These are phyloP conservation scores for Mycena kentingensis DNA, from an alignment of 768 basidiomycete genomes.

Conservation along the genomic window DNA sequence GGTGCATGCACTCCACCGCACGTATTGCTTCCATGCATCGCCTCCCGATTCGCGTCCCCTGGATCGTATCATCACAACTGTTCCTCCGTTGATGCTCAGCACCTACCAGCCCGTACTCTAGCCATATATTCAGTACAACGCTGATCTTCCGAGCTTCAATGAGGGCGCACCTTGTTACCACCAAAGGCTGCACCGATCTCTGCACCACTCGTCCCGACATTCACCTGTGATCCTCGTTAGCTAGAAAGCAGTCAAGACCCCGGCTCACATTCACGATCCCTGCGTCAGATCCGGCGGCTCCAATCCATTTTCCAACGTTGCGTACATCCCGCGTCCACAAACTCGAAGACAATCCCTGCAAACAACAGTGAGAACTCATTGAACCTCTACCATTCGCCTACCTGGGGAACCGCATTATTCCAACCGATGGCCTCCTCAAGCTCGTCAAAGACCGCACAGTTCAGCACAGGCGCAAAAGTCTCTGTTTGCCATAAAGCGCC, in stretches of 20 bases:
- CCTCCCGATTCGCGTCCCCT: slow-evolving; percentile 97
- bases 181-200: slow-evolving; percentile 85
- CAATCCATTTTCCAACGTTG: slow-evolving; percentile 89
- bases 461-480: slow-evolving; percentile 88
- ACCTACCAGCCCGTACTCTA: slow-evolving; percentile 84
- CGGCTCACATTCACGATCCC: slow-evolving; percentile 83
- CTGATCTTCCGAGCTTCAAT: slow-evolving; percentile 17
- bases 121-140: slow-evolving; percentile 13
- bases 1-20: slow-evolving; percentile 90
- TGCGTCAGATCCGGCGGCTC: slow-evolving; percentile 83
- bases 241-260: slow-evolving; percentile 10
- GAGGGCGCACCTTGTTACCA: slow-evolving; percentile 77
- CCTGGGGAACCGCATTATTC: slow-evolving; percentile 89
- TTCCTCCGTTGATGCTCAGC: slow-evolving; percentile 16
- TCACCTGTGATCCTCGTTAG: slow-evolving; percentile 41
- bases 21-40: slow-evolving; percentile 98
- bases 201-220: slow-evolving; percentile 61
- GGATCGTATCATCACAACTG: slow-evolving; percentile 25
- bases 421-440: slow-evolving; percentile 84
- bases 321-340: slow-evolving; percentile 87
- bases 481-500: slow-evolving; percentile 75
- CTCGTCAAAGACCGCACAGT: slow-evolving; percentile 83
- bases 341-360: slow-evolving; percentile 82
- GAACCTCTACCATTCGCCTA: slow-evolving; percentile 26
- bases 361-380: slow-evolving; percentile 9